Evolutionary conservation across 805 yeast genomes (phyloP), one percentile per base, ranked within the genome.

Genomic region (Hanseniaspora clermontiae): DNA sequence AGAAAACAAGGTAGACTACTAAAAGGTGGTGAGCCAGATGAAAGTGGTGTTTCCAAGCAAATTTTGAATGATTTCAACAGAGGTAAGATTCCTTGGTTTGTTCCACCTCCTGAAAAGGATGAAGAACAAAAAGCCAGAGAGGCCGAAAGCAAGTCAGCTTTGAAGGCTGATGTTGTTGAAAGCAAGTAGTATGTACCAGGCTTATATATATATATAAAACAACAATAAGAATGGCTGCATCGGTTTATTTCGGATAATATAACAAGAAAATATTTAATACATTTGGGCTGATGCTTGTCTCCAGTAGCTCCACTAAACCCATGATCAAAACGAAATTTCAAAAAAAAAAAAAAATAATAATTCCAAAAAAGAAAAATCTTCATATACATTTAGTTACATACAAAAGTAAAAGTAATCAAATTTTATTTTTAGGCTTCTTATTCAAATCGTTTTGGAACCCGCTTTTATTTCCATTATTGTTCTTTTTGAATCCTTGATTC

Each of bases 21-120:
- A 62, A 91, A 91, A 70, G 98, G 98, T 59, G 98, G 97, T 61
- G 98, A 93, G 72, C 95, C 97, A 1, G 97, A 91, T 69, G 97
- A 91, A 71, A 76, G 83, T 61, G 95, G 96, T 64, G 88, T 91
- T 57, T 82, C 97, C 42, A 91, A 89, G 70, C 83, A 84, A 65
- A 84, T 91, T 34, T 78, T 91, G 68, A 88, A 88, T 63, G 98
- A 91, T 69, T 91, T 91, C 76, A 91, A 89, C 72, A 80, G 98
- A 71, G 98, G 98, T 60, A 87, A 88, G 66, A 91, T 91, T 56
- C 98, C 98, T 27, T 91, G 98, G 98, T 91, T 91, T 68, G 87
- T 87, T 36, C 82, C 93, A 31, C 98, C 98, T 32, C 97, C 97
- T 43, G 79, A 82, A 62, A 74, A 74, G 32, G 86, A 82, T 46